Evolutionary conservation across 371 early-diverging fungal genomes (phyloP).

Genomic region (Lichtheimia ornata): DNA sequence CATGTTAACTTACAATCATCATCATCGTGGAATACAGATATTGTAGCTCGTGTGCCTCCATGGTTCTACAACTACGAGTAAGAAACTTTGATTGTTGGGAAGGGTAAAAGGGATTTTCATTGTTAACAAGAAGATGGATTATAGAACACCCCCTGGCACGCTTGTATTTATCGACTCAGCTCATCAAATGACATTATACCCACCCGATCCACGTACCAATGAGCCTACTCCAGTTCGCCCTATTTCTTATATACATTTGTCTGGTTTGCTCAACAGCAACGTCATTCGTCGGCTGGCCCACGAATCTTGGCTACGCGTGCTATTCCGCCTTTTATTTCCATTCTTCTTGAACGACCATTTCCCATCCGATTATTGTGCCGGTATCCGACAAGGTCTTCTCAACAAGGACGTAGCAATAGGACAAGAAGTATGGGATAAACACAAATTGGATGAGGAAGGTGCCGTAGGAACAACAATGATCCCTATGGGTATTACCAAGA

Average conservation of each 20-base stretch:
- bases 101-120: no score
- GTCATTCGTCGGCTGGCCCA: constrained; percentile 50
- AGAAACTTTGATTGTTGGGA: constrained; percentile 3
- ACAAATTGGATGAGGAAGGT: constrained; percentile 1
- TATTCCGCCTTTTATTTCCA: constrained; percentile 54
- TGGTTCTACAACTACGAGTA: constrained; percentile 19
- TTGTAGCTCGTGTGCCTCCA: constrained; percentile 48
- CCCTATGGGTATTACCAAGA: not conserved
- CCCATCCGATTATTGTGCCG: constrained; percentile 56
- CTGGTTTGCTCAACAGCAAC: constrained; percentile 53
- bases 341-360: constrained; percentile 67
- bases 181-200: constrained; percentile 54
- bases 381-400: constrained; percentile 28
- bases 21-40: constrained; percentile 18
- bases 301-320: constrained; percentile 52
- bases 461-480: constrained; percentile 2
- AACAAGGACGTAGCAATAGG: no score
- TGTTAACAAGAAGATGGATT: not conserved
- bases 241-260: constrained; percentile 61
- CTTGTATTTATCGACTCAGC: constrained; percentile 61
- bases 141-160: constrained; percentile 60
- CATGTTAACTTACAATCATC: no score
- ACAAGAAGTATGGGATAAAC: no score
- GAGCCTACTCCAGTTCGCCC: constrained; percentile 58
- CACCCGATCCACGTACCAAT: constrained; percentile 58